phyloP scores from a whole-genome alignment of 345 rosid species.

The Cardamine resedifolia region DNA sequence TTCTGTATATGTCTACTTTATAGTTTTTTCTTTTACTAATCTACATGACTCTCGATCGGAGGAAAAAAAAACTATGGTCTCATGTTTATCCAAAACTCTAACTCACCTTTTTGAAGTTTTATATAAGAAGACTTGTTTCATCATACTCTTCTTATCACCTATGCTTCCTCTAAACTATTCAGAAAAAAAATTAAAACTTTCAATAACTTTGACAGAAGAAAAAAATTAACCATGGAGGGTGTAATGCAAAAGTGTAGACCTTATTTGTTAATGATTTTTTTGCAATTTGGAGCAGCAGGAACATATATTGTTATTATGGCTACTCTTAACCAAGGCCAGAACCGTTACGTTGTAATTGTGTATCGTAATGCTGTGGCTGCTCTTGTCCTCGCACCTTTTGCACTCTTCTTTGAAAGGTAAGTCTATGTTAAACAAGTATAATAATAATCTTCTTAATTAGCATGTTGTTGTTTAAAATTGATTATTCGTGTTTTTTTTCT shows the following conservation, averaged over 20 bases:
- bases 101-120: constrained; percentile 26
- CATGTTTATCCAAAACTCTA: constrained; percentile 38
- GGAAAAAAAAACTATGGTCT: constrained; percentile 13
- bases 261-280: constrained; percentile 62
- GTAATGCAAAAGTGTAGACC: constrained; percentile 47
- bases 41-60: constrained; percentile 30
- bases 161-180: background rate
- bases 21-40: constrained; percentile 10
- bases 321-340: constrained; percentile 77
- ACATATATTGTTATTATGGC: constrained; percentile 57
- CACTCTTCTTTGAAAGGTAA: constrained; percentile 71
- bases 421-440: background rate
- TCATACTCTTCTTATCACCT: constrained; percentile 7
- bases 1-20: constrained; percentile 20
- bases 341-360: constrained; percentile 64
- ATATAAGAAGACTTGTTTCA: constrained; percentile 30
- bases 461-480: background rate
- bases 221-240: constrained; percentile 24
- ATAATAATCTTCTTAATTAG: background rate
- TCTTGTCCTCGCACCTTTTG: constrained; percentile 71
- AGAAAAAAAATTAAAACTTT: background rate
- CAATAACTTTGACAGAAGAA: background rate
- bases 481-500: background rate
- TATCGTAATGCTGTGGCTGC: constrained; percentile 79
- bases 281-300: constrained; percentile 76